Conservation (phyloP, 1,284 basidiomycete species). For the Irpex lacteus region DNA sequence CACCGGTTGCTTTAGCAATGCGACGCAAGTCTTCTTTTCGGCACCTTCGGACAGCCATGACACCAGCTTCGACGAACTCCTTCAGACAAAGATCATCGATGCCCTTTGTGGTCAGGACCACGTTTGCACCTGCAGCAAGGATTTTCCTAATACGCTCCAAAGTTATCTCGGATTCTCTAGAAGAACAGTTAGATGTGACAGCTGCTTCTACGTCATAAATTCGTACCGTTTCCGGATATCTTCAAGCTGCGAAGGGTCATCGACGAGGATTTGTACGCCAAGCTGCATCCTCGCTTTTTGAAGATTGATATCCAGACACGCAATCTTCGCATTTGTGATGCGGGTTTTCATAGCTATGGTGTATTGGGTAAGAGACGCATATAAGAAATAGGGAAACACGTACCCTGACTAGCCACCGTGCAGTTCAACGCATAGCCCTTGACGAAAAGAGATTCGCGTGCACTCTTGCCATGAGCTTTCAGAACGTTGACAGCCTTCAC, state of each 20-base stretch:
- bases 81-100: constrained; percentile 99
- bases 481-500: constrained; percentile 99
- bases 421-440: constrained; percentile 99
- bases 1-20: constrained; percentile 97
- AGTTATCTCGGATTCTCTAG: constrained; percentile 93
- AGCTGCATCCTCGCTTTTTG: constrained; percentile 98
- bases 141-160: constrained; percentile 97
- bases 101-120: constrained; percentile 97
- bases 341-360: constrained; percentile 93
- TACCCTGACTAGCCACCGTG: constrained; percentile 97
- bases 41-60: constrained; percentile 97
- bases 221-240: constrained; percentile 87
- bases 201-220: background rate
- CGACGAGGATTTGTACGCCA: constrained; percentile 96
- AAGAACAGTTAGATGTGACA: background rate
- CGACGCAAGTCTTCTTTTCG: constrained; percentile 96
- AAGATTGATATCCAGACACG: constrained; percentile 97
- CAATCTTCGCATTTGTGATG: constrained; percentile 93
- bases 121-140: constrained; percentile 93
- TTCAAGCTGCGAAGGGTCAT: constrained; percentile 95
- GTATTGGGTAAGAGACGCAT: background rate
- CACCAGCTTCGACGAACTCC: constrained; percentile 98
- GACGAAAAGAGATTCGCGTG: constrained; percentile 92
- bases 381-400: constrained; percentile 19
- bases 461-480: constrained; percentile 97